These are phyloP conservation scores for Calonectria hawksworthii DNA, from an alignment of 2,329 filamentous ascomycete genomes.

Conservation along the genomic window DNA sequence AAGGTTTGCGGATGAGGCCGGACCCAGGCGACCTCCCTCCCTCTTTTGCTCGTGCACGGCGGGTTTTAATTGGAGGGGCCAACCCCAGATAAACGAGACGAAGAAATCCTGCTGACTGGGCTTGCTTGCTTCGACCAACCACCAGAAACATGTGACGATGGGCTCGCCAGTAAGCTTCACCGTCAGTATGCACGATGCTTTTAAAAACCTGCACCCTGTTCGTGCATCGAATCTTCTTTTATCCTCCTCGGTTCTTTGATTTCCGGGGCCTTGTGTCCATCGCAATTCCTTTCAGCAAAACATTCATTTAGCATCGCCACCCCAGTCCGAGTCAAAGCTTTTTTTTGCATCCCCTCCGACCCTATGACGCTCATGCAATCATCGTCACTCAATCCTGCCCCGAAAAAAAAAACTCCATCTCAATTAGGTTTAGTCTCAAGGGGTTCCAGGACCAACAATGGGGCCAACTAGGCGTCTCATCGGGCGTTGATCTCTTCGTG, in stretches of 20 bases:
- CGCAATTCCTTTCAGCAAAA: not conserved
- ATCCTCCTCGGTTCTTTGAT: not conserved
- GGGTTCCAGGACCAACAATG: conserved; percentile 6
- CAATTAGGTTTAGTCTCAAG: not conserved
- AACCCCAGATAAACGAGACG: conserved; percentile 9
- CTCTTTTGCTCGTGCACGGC: not conserved
- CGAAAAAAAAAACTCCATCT: not conserved
- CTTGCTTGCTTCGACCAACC: not conserved
- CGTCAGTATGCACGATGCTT: not conserved
- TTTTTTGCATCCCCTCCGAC: not conserved
- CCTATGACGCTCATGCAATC: conserved; percentile 13
- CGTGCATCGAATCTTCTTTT: not conserved
- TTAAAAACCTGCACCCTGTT: not conserved
- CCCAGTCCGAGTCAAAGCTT: not conserved
- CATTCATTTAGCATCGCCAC: not conserved
- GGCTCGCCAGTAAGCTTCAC: not conserved
- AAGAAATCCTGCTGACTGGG: conserved; percentile 5
- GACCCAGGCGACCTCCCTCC: not conserved
- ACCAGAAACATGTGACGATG: conserved; percentile 3
- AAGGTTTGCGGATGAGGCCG: conserved; percentile 8
- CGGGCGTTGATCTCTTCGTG: conserved; percentile 8
- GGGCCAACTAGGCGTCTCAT: conserved; percentile 6
- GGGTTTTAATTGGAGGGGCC: conserved; percentile 10
- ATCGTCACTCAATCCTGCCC: not conserved
- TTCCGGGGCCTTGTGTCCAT: not conserved